Evolutionary conservation across 148 eudicot genomes (phyloP), one percentile per base, ranked within the genome.

Genomic region (Polygonum maritimum): DNA sequence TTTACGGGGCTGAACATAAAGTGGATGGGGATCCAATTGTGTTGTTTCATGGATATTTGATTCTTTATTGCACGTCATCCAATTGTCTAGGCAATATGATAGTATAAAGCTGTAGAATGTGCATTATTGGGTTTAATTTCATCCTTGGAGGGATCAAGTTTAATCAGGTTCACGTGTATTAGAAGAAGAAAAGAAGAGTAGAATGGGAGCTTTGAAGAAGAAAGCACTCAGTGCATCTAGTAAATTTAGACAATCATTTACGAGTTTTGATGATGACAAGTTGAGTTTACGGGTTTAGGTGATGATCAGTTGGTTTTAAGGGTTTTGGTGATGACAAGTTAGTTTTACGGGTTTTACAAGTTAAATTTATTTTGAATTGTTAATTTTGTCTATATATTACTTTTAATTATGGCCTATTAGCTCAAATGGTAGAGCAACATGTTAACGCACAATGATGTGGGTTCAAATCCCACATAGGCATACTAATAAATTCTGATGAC

Each of bases 161-260:
- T 31, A 33, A 33, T 26, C 69, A 31, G 39, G 14, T 41, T 72
- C 54, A 33, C 7, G 44, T 41, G 2, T 45, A 72, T 6, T 54
- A 45, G 75, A 45, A 9, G 75, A 72, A 52, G 75, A 72, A 7
- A 72, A 72, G 52, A 44, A 72, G 33, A 44, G 65, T 35, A 52
- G 22, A 38, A 69, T 71, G n/a, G 60, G 74, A 48, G 48, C 18
- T 62, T 38, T 76, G 31, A 63, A 44, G 58, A 65, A 48, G 73
- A 76, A 67, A 48, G 78, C 78, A 63, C 41, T 76, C 18, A 45
- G 22, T 76, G 78, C 78, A 18, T 76, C 78, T 13, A 63, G 48
- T 40, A 65, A 65, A 67, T 67, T 76, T 45, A 76, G 73, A 33
- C 73, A 47, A 9, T 76, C 78, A 13, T 22, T 76, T 48, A 45